These are phyloP conservation scores for Lecanoromycetidae sp. DNA, from an alignment of 2,329 filamentous ascomycete species.

Conservation along the genomic window DNA sequence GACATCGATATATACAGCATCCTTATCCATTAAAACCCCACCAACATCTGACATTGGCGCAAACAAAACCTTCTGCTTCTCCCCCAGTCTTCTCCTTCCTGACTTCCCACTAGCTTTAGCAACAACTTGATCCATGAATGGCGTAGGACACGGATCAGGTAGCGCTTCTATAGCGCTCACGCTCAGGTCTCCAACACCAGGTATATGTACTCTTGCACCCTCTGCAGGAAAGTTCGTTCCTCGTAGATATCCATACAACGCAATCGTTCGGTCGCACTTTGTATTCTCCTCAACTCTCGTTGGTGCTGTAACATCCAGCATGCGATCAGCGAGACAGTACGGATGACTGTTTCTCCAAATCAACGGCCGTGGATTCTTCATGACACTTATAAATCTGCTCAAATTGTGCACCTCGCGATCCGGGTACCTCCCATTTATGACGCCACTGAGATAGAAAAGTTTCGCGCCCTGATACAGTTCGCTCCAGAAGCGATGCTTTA, in stretches of 20 bases:
- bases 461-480: conserved; percentile 96
- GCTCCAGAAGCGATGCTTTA: conserved; percentile 94
- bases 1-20: conserved; percentile 80
- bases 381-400: conserved; percentile 87
- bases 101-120: conserved; percentile 77
- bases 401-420: conserved; percentile 94
- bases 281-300: conserved; percentile 78
- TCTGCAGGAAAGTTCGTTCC: conserved; percentile 86
- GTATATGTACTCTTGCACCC: conserved; percentile 79
- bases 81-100: conserved; percentile 67
- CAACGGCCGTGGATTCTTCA: conserved; percentile 97
- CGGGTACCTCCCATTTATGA: conserved; percentile 92
- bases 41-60: conserved; percentile 98
- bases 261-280: conserved; percentile 82
- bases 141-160: conserved; percentile 91
- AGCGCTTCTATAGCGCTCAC: conserved; percentile 74
- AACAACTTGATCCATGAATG: conserved; percentile 73
- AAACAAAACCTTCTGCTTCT: conserved; percentile 93
- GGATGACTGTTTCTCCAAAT: conserved; percentile 95
- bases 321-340: conserved; percentile 85
- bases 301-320: conserved; percentile 88
- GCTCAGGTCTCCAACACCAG: conserved; percentile 79
- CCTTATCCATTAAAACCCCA: conserved; percentile 89
- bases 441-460: conserved; percentile 89
- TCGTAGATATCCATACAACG: conserved; percentile 83